Percentiles rank a stretch among this genome's conserved stretches.
phyloP scores from a whole-genome alignment of 108 stramenopile genomes.

The Skeletonema costatum region DNA sequence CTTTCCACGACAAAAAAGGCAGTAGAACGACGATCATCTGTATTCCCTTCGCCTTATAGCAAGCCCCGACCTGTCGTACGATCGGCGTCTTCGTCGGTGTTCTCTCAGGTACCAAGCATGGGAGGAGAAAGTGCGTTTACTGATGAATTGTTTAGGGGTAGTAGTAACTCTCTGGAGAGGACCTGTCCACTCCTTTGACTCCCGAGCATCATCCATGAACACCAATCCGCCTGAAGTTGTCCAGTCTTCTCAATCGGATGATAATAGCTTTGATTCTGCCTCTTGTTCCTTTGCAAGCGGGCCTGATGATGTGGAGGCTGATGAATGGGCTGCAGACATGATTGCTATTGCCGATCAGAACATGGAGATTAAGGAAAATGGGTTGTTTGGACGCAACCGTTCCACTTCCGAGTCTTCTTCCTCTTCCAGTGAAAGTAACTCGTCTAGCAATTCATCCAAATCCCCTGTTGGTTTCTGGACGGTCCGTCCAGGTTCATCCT shows the following conservation, averaged over 20 bases:
- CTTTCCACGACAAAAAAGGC: constrained; percentile 44
- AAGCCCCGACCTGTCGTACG: constrained; percentile 38
- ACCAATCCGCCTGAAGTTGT: constrained; percentile 42
- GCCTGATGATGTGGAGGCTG: constrained; percentile 63
- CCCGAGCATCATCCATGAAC: constrained; percentile 11
- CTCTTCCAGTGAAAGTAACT: constrained; percentile 12
- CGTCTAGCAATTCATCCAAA: constrained; percentile 25
- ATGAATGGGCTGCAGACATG: constrained; percentile 82
- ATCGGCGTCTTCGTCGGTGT: constrained; percentile 39
- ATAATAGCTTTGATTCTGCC: constrained; percentile 55
- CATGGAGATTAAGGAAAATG: constrained; percentile 33
- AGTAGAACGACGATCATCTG: constrained; percentile 4
- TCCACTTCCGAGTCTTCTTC: constrained; percentile 40
- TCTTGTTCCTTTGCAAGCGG: constrained; percentile 36
- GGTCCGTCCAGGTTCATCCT: constrained; percentile 49
- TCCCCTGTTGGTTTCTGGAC: constrained; percentile 57
- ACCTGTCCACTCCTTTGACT: background rate
- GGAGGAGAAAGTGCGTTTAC: constrained; percentile 38
- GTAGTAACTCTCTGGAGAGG: background rate
- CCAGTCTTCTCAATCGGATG: constrained; percentile 75
- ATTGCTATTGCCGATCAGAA: constrained; percentile 53
- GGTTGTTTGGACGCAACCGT: constrained; percentile 17
- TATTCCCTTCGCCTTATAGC: background rate
- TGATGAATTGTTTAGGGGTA: constrained; percentile 32
- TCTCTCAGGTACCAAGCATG: constrained; percentile 25